Evolutionary conservation across 2,329 filamentous ascomycete species (phyloP), one percentile per base, ranked within the genome.

Genomic region (Aureobasidium sp.): DNA sequence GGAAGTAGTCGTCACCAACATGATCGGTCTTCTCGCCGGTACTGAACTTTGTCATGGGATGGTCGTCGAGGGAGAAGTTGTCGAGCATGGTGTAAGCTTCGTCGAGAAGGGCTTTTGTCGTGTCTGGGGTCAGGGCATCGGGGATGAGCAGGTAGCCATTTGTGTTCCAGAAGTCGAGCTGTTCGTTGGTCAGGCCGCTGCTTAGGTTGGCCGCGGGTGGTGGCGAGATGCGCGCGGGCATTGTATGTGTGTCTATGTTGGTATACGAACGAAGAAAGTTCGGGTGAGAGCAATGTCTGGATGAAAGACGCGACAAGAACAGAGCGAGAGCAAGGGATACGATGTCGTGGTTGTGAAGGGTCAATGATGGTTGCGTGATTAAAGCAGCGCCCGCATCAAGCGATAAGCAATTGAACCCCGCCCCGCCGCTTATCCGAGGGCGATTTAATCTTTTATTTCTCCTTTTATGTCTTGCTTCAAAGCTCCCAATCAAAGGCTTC

Each of bases 1-100:
- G 84, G 77, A 99, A 97, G 81, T 99, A 99, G 71, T 89, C 85
- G 77, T 97, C 94, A 64, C 93, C 92, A 11, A 97, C 89, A 76
- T 97, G 93, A n/a, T 86, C 82, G 49, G 76, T 76, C 71, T 81
- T 77, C 68, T 85, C 80, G 67, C 92, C 92, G 0, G 93, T 97
- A 34, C 88, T 89, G 82, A 99, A 99, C 71, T 87, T 88, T 9
- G 94, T 97, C 81, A 97, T 87, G 1, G 94, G 93, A 75, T 97
- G 94, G 62, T 88, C 83, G 39, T 84, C 80, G n/a, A 97, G 81
- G 41, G 86, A 82, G 76, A 99, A 92, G 64, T 82, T 79, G 59
- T 85, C 78, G 53, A 97, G 88, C 65, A 97, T 82, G 37, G 78
- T 77, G 70, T 87, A 80, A 6, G 91, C 94, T 75, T 95, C 90